Base-by-base conservation (phyloP, 208 protist genomes). In the Blechomonas ayalai region DNA sequence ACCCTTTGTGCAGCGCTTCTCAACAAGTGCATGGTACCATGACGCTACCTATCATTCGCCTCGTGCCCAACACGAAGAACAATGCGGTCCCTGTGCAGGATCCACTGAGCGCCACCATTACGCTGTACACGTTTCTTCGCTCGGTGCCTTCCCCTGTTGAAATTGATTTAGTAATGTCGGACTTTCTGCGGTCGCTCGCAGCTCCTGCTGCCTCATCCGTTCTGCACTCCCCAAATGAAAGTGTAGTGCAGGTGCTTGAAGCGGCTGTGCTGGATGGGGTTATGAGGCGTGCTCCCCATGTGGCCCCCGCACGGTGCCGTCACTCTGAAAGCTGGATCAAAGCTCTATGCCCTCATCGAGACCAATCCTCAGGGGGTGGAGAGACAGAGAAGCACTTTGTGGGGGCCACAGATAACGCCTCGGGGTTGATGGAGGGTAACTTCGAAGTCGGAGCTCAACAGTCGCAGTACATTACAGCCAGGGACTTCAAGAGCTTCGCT, bases 61-160 rank as follows among this genome's bases (percentile, higher is more conserved):
- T 91, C 27, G 49, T 52, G 7, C 46, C 35, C 5, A 81, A 75
- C 3, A 60, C 70, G 23, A 9, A 18, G 10, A 62, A 82, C 12
- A 80, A 77, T 25, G 59, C 66, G 25, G 73, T 53, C 4, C 40
- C 69, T 15, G 59, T 70, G 1, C 28, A 57, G 22, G 73, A 92
- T 42, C 73, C 72, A 2, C 61, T 70, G 12, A 51, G 56, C 23
- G 68, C 73, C 28, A 72, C 63, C 19, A 71, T 60, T 8, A 79
- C 77, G 24, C 64, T 92, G 2, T 92, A 92, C 59, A 79, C 76
- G 3, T 92, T 92, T 47, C 59, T 89, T 25, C 75, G 72, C 44
- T 76, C 78, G n/a, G 52, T 75, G 36, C 82, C 77, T 0, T 72
- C 59, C 25, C 10, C 13, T 0, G 45, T 52, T 2, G 82, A 91